These are phyloP conservation scores for Sporothrix phasma DNA, from an alignment of 2,329 filamentous ascomycete genomes.

Conservation along the genomic window DNA sequence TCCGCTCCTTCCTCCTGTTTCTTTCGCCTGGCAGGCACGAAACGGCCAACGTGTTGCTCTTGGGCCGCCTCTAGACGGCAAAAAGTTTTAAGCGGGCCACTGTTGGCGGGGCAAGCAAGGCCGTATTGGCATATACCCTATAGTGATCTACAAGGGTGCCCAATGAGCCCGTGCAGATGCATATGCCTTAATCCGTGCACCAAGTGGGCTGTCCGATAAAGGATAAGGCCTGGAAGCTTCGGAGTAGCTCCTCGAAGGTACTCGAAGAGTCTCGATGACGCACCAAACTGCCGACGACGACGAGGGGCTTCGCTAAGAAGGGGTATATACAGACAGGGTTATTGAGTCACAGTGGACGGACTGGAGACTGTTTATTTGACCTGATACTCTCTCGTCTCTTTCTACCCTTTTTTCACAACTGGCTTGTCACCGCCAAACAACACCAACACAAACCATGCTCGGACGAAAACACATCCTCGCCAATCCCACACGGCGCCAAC, in stretches of 20 bases:
- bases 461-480: constrained; percentile 30
- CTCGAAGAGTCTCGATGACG: constrained; percentile 16
- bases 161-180: not conserved
- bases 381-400: not conserved
- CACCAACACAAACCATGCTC: constrained; percentile 26
- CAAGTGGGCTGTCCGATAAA: constrained; percentile 5
- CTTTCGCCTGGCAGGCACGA: not conserved
- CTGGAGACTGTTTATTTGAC: not conserved
- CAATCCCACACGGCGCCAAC: constrained; percentile 20
- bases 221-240: constrained; percentile 14
- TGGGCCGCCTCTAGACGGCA: not conserved
- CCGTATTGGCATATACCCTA: not conserved
- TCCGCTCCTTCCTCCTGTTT: not conserved
- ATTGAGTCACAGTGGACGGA: not conserved
- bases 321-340: not conserved
- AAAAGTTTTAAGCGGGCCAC: not conserved
- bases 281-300: constrained; percentile 1
- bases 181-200: not conserved
- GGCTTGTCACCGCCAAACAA: constrained; percentile 7
- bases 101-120: constrained; percentile 10
- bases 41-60: not conserved
- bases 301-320: not conserved
- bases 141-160: not conserved
- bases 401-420: not conserved
- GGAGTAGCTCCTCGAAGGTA: constrained; percentile 14